Evolutionary conservation across 2,329 filamentous ascomycete genomes (phyloP), one percentile per base, ranked within the genome.

Genomic region (Exophiala sp.): DNA sequence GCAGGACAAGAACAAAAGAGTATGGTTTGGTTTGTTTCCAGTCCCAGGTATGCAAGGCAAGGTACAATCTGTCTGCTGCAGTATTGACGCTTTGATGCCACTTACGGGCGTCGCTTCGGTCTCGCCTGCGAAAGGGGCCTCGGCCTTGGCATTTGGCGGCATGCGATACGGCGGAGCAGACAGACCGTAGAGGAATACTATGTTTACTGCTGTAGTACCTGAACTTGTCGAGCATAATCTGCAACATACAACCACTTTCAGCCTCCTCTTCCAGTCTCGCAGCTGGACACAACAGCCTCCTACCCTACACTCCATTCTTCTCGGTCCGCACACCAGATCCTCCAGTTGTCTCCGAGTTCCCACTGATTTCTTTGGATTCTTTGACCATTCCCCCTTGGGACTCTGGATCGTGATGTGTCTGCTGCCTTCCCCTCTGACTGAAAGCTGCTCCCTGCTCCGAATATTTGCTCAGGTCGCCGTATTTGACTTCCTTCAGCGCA

Each of bases 391-490:
- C 41, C 9, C 46, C 23, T 11, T 39, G 47, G 18, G 37, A 43
- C 30, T 51, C 50, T 11, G 50, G 48, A 19, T 18, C 13, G 34
- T 37, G 34, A 37, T 37, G 18, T 19, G 34, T 37, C n/a, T 37
- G 35, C 18, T 56, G 53, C 41, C 50, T 41, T 9, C 34, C 45
- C 18, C 37, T 50, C 30, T 43, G 39, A 18, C 50, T 46, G 14
- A 44, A 32, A 13, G 55, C 57, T 50, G 63, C 62, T 10, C 52
- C 44, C 18, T 57, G 51, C 2, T 61, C 63, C 1, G 62, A 60
- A 52, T 61, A 64, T 42, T 60, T 64, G 55, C 64, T 68, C 54
- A 70, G 34, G 18, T 64, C 63, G n/a, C 61, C 61, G 46, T 68
- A 61, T 1, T 51, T 50, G 10, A 69, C 54, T 3, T 62, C 59